A percentile compares a stretch with the other conserved stretches of the same genome.
Evolutionary conservation across 148 eudicot genomes (phyloP).

Genomic region (Drosera capensis): DNA sequence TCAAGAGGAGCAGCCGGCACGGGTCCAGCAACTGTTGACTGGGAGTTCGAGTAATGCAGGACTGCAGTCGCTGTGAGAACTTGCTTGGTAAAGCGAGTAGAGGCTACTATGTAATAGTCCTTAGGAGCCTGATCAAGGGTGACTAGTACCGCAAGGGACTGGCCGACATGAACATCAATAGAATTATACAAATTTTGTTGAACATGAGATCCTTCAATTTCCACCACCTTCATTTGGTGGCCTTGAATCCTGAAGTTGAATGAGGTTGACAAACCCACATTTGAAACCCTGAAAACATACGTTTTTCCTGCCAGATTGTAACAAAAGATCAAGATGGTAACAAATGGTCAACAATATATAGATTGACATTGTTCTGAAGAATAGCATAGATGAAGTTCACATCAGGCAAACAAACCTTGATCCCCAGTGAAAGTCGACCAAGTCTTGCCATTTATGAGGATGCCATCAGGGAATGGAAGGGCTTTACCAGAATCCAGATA

Average conservation of each 20-base stretch:
- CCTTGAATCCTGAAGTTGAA: slow-evolving; percentile 65
- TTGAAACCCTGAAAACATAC: slow-evolving; percentile 57
- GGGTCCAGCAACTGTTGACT: slow-evolving; percentile 18
- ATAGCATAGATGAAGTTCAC: neutral
- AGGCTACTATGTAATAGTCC: slow-evolving; percentile 63
- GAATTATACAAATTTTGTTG: slow-evolving; percentile 55
- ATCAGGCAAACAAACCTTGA: slow-evolving; percentile 36
- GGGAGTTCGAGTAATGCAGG: slow-evolving; percentile 42
- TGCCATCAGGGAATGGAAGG: slow-evolving; percentile 56
- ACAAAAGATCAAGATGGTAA: neutral
- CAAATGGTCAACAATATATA: too few species aligned
- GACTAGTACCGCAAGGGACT: slow-evolving; percentile 51
- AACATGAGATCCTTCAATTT: slow-evolving; percentile 69
- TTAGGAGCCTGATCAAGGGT: slow-evolving; percentile 18
- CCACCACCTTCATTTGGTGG: slow-evolving; percentile 42
- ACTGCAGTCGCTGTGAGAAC: slow-evolving; percentile 29
- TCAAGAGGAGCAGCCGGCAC: slow-evolving; percentile 58
- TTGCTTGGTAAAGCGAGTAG: slow-evolving; percentile 50
- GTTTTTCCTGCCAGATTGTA: slow-evolving; percentile 20
- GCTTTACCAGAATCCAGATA: slow-evolving; percentile 60
- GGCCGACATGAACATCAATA: slow-evolving; percentile 70
- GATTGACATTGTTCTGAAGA: neutral
- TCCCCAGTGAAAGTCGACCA: slow-evolving; percentile 46
- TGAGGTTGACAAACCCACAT: slow-evolving; percentile 40
- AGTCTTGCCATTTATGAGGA: slow-evolving; percentile 65